Evolutionary conservation across 1,139 yeast species (phyloP).

Genomic region (Saccharomyces uvarum): DNA sequence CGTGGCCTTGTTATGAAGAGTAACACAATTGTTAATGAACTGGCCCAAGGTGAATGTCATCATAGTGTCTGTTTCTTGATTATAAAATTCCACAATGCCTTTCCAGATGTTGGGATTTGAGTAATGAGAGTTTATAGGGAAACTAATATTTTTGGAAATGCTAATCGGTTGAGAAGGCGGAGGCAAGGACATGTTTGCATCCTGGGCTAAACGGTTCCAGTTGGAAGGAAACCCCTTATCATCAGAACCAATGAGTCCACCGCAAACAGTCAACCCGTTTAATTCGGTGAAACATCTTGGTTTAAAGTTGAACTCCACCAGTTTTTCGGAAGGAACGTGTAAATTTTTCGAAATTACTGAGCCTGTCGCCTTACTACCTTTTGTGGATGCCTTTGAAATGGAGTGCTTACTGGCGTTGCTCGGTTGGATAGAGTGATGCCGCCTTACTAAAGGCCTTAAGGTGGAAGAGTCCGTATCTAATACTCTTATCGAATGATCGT

Average conservation of each 20-base stretch:
- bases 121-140: slow-evolving; percentile 27
- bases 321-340: slow-evolving; percentile 28
- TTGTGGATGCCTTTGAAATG: not conserved
- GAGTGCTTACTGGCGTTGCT: not conserved
- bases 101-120: slow-evolving; percentile 36
- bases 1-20: slow-evolving; percentile 32
- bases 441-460: slow-evolving; percentile 1
- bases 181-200: slow-evolving; percentile 5
- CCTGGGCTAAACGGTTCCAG: slow-evolving; percentile 19
- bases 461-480: slow-evolving; percentile 34
- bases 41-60: slow-evolving; percentile 61
- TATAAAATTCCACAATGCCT: slow-evolving; percentile 57
- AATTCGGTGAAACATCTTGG: slow-evolving; percentile 66
- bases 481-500: slow-evolving; percentile 39
- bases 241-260: slow-evolving; percentile 51
- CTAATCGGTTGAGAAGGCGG: slow-evolving; percentile 26
- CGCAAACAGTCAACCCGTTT: slow-evolving; percentile 55
- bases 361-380: slow-evolving; percentile 5
- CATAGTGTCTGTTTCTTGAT: slow-evolving; percentile 40
- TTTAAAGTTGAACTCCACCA: slow-evolving; percentile 46
- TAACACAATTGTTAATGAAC: slow-evolving; percentile 77
- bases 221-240: slow-evolving; percentile 29
- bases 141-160: slow-evolving; percentile 21
- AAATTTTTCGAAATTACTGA: slow-evolving; percentile 12
- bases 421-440: slow-evolving; percentile 2